Base-by-base conservation (phyloP, 2,329 filamentous ascomycete species). In the Fusarium piperis region DNA sequence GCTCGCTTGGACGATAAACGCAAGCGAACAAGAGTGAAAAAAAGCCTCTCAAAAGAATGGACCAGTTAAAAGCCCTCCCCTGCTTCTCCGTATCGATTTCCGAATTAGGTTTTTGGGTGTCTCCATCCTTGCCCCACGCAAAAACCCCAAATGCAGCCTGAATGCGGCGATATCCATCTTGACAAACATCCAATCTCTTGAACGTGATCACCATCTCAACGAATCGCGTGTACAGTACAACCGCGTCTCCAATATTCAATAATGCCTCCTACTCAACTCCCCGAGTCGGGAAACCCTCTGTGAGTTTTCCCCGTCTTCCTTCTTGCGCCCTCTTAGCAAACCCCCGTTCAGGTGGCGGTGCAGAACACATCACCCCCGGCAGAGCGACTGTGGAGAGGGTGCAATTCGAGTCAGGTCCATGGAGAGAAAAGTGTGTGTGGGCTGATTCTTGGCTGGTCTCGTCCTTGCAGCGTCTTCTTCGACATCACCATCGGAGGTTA, bases 401-500 rank as follows among this genome's bases (percentile, higher is more conserved):
- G 36, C 70, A 57, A 35, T 62, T 70, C 55, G 68, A 71, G 71
- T 67, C 73, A 67, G 62, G 55, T 64, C 53, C 58, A 39, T 55
- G 65, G 30, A 58, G 56, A 48, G 15, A 36, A 35, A 39, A 57
- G 51, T 55, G 64, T 65, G 67, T 70, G 69, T 74, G 73, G 70
- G 61, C 73, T 76, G 68, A 77, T 57, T 20, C 62, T 67, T 74
- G 62, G 44, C 63, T 71, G 55, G 57, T 62, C 46, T 23, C 41
- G 41, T 61, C 16, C 58, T 56, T 64, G 44, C 70, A 87, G 85
- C 77, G 90, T 92, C 74, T 93, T 94, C 84, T 93, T 94, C 81
- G 92, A 94, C 81, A 89, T 94, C 67, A 93, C 93, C 5, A 85
- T 96, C 64, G 93, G 93, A 85, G 92, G 92, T 93, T 67, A 71